phyloP scores from a whole-genome alignment of 192 early-diverging fungal species.

The Coemansia sp. region DNA sequence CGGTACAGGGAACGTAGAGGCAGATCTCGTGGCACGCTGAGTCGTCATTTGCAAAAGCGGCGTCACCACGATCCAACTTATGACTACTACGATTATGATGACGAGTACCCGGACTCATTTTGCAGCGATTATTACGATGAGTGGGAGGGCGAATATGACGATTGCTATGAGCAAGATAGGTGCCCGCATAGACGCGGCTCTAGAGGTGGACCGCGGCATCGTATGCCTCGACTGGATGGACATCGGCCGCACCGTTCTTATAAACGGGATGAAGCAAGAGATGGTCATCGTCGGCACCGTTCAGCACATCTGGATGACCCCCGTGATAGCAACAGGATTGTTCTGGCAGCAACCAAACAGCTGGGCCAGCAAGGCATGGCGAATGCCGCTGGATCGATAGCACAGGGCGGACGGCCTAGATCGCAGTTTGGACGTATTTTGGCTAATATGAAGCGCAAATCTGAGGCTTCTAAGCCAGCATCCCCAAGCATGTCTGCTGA shows the following conservation, averaged over 20 bases:
- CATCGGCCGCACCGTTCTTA: neutral
- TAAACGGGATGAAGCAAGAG: neutral
- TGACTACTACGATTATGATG: constrained; percentile 33
- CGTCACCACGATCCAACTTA: constrained; percentile 18
- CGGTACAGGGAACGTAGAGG: constrained; percentile 18
- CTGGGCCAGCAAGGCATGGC: neutral
- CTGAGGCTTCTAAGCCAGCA: neutral
- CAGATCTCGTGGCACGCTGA: constrained; percentile 9
- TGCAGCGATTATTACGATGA: constrained; percentile 35
- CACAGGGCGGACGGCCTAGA: constrained; percentile 12
- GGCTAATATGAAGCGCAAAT: constrained; percentile 37
- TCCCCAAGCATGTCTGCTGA: constrained; percentile 1
- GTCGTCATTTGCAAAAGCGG: constrained; percentile 9
- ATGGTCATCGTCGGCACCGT: neutral
- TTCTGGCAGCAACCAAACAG: neutral
- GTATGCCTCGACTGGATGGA: neutral
- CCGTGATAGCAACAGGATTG: constrained; percentile 26
- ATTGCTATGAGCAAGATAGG: constrained; percentile 8
- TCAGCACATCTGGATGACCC: constrained; percentile 35
- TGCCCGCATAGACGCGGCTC: neutral
- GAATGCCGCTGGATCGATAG: neutral
- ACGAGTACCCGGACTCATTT: constrained; percentile 33
- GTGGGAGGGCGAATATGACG: constrained; percentile 19
- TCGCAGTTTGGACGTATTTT: constrained; percentile 51
- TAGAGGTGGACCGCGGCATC: neutral